A percentile compares a stretch with the other conserved stretches of the same genome.
phyloP scores from a whole-genome alignment of 1,284 basidiomycete species.

The Cutaneotrichosporon spelunceum region DNA sequence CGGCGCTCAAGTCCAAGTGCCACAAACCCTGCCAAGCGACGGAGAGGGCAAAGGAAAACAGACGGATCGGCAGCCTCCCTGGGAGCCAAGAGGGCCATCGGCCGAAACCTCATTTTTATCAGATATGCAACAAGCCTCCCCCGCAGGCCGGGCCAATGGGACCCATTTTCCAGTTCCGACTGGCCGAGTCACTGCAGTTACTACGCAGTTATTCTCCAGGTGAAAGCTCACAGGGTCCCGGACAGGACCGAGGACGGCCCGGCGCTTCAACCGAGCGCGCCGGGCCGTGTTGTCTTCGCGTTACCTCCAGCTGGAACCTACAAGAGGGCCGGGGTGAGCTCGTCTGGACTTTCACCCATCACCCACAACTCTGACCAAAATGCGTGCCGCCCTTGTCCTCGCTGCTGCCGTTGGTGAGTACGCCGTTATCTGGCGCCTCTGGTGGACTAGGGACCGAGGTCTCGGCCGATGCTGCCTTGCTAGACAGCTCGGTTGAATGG shows the following conservation, averaged over 20 bases:
- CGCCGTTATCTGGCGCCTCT: not conserved
- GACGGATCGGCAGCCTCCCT: not conserved
- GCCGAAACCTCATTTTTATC: not conserved
- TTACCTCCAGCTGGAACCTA: not conserved
- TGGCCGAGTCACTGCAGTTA: not conserved
- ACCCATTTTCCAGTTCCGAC: not conserved
- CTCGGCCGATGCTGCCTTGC: no score
- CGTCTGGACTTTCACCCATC: not conserved
- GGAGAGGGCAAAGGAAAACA: not conserved
- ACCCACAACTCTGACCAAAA: constrained; percentile 7
- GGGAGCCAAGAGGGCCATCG: not conserved
- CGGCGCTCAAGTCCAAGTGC: not conserved
- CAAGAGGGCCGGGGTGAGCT: not conserved
- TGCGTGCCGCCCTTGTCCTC: constrained; percentile 16
- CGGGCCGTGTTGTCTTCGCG: not conserved
- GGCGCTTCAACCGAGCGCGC: not conserved
- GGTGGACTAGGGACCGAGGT: not conserved
- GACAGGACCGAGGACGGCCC: no score
- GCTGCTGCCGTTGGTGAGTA: constrained; percentile 19
- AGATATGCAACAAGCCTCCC: not conserved
- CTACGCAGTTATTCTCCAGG: no score
- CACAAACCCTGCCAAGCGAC: not conserved
- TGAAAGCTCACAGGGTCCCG: not conserved
- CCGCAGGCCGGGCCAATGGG: not conserved
- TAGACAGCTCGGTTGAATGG: no score